These are phyloP conservation scores for Pyrenochaeta sp. DNA, from an alignment of 2,329 filamentous ascomycete genomes.

Conservation along the genomic window DNA sequence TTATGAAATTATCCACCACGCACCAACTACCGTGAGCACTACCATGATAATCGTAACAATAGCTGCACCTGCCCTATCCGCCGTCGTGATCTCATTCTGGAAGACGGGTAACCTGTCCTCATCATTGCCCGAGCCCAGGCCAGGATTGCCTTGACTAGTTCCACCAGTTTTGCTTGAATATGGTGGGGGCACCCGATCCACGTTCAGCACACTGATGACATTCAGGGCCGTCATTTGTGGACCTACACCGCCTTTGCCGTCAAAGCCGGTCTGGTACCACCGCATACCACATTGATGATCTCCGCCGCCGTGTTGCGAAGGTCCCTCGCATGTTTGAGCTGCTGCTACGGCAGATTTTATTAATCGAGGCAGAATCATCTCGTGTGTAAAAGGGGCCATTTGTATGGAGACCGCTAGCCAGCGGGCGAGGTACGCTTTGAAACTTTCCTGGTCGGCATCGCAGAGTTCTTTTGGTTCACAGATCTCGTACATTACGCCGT, in stretches of 20 bases:
- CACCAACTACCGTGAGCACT: background rate
- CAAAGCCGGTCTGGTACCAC: constrained; percentile 54
- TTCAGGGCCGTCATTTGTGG: constrained; percentile 67
- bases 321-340: constrained; percentile 62
- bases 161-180: constrained; percentile 61
- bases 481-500: constrained; percentile 52
- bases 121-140: constrained; percentile 44
- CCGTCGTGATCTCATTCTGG: constrained; percentile 41
- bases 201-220: constrained; percentile 57
- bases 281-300: constrained; percentile 52
- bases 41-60: constrained; percentile 51
- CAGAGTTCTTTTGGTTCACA: constrained; percentile 54
- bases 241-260: constrained; percentile 61
- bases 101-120: constrained; percentile 26
- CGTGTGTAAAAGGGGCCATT: constrained; percentile 64
- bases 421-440: constrained; percentile 57
- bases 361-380: constrained; percentile 62
- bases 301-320: constrained; percentile 47
- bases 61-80: constrained; percentile 53
- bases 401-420: constrained; percentile 65
- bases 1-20: background rate
- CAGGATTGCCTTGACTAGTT: constrained; percentile 57
- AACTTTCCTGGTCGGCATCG: constrained; percentile 55
- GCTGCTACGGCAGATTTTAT: constrained; percentile 63
- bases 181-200: constrained; percentile 51